Conservation (phyloP, 257 asterid species). For the Capsicum baccatum region DNA sequence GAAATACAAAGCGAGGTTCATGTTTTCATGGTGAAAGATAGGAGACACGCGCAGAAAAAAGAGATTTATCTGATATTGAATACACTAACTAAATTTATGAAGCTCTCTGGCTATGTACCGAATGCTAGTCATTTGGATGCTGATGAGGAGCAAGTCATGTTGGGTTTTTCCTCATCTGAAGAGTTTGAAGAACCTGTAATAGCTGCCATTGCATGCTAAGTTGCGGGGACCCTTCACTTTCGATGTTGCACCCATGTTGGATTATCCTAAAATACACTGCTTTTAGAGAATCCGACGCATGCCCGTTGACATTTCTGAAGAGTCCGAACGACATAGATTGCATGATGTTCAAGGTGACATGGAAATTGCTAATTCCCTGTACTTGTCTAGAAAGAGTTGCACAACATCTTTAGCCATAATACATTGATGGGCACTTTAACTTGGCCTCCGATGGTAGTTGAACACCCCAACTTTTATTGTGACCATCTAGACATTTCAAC, state of each 20-base stretch:
- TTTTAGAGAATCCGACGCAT: background rate
- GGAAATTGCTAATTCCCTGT: background rate
- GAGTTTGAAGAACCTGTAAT: background rate
- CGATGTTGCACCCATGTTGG: accelerated
- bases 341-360: background rate
- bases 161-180: slow-evolving; percentile 5
- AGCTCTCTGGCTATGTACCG: slow-evolving; percentile 27
- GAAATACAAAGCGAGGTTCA: slow-evolving; percentile 32
- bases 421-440: background rate
- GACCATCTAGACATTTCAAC: background rate
- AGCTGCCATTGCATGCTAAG: slow-evolving; percentile 1
- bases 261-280: background rate
- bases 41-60: slow-evolving; percentile 21
- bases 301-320: background rate
- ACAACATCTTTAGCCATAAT: background rate
- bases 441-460: background rate
- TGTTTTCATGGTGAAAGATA: slow-evolving; percentile 33
- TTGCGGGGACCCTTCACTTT: background rate
- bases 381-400: background rate
- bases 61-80: slow-evolving; percentile 28
- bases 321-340: background rate
- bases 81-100: slow-evolving; percentile 29
- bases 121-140: slow-evolving; percentile 22
- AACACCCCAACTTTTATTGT: background rate
- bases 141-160: slow-evolving; percentile 25